A percentile compares a stretch with the other conserved stretches of the same genome.
Evolutionary conservation across 73 alveolate species (phyloP).

Genomic region (Effrenium voratum): DNA sequence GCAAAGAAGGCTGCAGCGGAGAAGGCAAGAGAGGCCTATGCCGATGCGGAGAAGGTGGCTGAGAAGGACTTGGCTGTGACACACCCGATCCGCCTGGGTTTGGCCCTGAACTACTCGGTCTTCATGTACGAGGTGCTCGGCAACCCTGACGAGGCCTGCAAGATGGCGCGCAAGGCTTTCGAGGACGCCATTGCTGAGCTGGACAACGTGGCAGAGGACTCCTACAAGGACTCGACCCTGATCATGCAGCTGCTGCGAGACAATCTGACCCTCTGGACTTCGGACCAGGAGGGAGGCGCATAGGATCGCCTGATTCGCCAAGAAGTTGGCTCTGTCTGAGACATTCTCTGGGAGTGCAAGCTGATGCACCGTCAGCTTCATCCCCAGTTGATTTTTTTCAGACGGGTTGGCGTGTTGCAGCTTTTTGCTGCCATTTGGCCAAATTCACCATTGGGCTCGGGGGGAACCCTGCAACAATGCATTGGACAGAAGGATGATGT

Average conservation of each 20-base stretch:
- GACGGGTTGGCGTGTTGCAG: no score
- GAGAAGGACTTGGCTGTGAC: slow-evolving; percentile 57
- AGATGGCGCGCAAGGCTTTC: slow-evolving; percentile 96
- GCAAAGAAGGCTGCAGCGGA: slow-evolving; percentile 64
- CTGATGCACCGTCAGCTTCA: no score
- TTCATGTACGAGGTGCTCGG: slow-evolving; percentile 96
- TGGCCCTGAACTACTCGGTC: slow-evolving; percentile 97
- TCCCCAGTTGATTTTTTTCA: no score
- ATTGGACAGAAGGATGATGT: no score
- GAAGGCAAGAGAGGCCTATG: slow-evolving; percentile 59
- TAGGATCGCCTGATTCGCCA: no score
- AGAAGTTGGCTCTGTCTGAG: no score
- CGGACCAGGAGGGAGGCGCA: slow-evolving; percentile 95
- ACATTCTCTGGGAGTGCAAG: no score
- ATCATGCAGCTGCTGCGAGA: slow-evolving; percentile 97
- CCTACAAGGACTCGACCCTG: slow-evolving; percentile 97
- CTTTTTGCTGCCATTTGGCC: no score
- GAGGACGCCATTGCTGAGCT: slow-evolving; percentile 96
- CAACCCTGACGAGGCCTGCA: slow-evolving; percentile 95
- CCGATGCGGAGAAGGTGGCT: slow-evolving; percentile 58
- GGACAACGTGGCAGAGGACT: slow-evolving; percentile 97
- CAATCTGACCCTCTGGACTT: slow-evolving; percentile 97
- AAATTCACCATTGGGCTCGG: no score
- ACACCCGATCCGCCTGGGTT: slow-evolving; percentile 96
- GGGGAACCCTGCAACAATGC: no score